These are phyloP conservation scores for Nigrograna mackinnonii DNA, from an alignment of 2,329 filamentous ascomycete species.

Conservation along the genomic window DNA sequence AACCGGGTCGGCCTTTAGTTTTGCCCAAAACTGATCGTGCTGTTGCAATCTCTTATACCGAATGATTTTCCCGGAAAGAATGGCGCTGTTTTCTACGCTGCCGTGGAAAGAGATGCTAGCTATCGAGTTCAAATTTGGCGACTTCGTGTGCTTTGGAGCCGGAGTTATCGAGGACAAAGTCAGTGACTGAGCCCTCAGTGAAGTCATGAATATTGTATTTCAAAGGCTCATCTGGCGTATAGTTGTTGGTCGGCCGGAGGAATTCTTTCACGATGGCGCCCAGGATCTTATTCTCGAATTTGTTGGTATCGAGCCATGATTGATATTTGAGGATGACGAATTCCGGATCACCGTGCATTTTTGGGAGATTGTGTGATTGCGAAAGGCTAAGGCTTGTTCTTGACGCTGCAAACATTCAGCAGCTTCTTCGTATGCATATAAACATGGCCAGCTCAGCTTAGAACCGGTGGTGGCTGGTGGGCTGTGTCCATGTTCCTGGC, in stretches of 20 bases:
- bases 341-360: no score
- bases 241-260: constrained; percentile 3
- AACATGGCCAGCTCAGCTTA: no score
- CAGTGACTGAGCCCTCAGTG: neutral
- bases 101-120: neutral
- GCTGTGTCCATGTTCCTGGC: no score
- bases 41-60: constrained; percentile 1
- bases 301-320: neutral
- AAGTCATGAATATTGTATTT: constrained; percentile 2
- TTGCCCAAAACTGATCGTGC: neutral
- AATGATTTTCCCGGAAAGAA: constrained; percentile 1
- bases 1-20: neutral
- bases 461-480: no score
- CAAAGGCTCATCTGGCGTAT: constrained; percentile 1
- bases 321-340: constrained; percentile 1
- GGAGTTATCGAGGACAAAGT: constrained; percentile 1
- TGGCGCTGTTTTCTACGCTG: neutral
- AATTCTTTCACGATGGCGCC: constrained; percentile 1
- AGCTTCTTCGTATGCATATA: no score
- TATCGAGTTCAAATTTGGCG: neutral
- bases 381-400: no score
- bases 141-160: neutral
- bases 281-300: constrained; percentile 3
- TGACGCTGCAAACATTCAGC: no score
- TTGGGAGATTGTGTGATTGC: no score